phyloP scores from a whole-genome alignment of 108 stramenopile species.

The Stephanodiscus triporus region DNA sequence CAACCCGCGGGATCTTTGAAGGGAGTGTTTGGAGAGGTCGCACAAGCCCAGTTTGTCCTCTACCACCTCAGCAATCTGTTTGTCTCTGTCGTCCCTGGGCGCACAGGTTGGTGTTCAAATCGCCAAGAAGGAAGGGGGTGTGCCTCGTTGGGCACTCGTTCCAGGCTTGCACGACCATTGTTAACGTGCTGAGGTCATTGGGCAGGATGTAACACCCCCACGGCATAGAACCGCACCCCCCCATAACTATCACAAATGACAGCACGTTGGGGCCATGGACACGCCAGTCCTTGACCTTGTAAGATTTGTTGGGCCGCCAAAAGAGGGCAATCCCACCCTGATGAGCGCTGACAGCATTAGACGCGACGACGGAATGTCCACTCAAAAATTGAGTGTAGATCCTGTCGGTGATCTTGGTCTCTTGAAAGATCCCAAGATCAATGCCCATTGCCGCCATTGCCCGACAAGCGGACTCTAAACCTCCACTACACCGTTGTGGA shows the following conservation, averaged over 20 bases:
- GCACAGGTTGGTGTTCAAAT: no score
- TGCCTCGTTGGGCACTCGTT: no score
- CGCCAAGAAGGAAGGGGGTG: no score
- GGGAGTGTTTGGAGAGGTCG: no score
- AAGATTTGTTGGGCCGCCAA: not conserved
- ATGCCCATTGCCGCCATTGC: not conserved
- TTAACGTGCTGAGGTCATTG: not conserved
- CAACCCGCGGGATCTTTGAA: no score
- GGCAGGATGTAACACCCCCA: not conserved
- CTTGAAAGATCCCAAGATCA: not conserved
- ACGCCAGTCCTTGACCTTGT: not conserved
- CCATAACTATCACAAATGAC: not conserved
- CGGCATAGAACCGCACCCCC: not conserved
- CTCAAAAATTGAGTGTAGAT: not conserved
- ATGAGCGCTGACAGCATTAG: not conserved
- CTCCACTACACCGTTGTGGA: conserved; percentile 1
- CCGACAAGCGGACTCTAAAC: not conserved
- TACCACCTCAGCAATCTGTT: no score
- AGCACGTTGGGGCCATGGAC: not conserved
- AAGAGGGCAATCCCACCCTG: not conserved
- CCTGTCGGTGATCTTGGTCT: conserved; percentile 1
- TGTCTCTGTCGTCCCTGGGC: no score
- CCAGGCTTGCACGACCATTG: no score
- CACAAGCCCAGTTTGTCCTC: no score
- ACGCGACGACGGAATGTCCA: not conserved